These are phyloP conservation scores for Cladosporium sp. DNA, from an alignment of 2,329 filamentous ascomycete species.

Conservation along the genomic window DNA sequence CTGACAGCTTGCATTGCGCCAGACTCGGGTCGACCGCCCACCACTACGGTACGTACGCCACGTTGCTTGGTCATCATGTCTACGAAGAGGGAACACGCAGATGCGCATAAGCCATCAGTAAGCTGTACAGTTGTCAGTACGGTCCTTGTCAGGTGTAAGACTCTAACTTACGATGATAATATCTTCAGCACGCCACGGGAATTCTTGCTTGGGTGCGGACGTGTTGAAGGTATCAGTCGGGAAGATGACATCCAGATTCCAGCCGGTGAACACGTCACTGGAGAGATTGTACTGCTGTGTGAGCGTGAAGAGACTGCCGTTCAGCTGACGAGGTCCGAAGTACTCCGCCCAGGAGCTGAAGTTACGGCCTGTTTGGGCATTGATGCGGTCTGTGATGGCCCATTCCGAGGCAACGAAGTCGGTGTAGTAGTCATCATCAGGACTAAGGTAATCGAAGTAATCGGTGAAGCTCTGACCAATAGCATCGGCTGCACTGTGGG, in stretches of 20 bases:
- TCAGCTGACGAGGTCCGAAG: conserved; percentile 35
- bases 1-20: conserved; percentile 42
- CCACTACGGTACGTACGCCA: conserved; percentile 39
- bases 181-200: conserved; percentile 43
- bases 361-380: conserved; percentile 26
- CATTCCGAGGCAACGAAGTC: conserved; percentile 41
- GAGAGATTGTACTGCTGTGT: conserved; percentile 40
- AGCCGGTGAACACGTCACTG: conserved; percentile 46
- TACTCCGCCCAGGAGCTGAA: conserved; percentile 37
- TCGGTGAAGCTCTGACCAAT: conserved; percentile 46
- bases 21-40: conserved; percentile 43
- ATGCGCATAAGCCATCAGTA: conserved; percentile 45
- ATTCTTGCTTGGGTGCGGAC: conserved; percentile 28
- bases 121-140: not conserved
- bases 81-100: conserved; percentile 45
- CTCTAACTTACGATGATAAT: conserved; percentile 42
- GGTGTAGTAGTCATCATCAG: conserved; percentile 44
- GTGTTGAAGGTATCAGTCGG: conserved; percentile 35
- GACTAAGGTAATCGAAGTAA: conserved; percentile 11
- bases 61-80: conserved; percentile 39
- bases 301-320: conserved; percentile 45
- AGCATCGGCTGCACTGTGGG: conserved; percentile 46
- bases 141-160: not conserved
- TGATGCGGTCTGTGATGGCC: conserved; percentile 32
- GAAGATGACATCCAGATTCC: conserved; percentile 20